Evolutionary conservation across 208 protist species (phyloP), one percentile per base, ranked within the genome.

Genomic region (Wallacemonas rigidus): DNA sequence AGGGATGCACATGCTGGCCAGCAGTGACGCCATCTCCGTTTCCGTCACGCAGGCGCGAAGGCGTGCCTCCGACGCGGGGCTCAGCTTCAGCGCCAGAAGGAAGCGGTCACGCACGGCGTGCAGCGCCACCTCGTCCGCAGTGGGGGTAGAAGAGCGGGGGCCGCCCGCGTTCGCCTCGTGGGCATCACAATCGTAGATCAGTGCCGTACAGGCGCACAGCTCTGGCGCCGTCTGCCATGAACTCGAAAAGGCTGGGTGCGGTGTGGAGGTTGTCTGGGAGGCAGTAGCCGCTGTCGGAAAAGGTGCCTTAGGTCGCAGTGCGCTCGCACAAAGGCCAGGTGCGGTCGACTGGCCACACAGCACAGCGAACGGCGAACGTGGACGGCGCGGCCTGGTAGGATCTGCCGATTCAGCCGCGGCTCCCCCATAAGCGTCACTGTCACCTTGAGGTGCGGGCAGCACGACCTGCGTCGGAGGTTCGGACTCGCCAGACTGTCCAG

Each of bases 361-460:
- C 14, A 92, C 80, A 0, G 89, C 79, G 53, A 87, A 95, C 2
- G 87, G 81, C 2, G 89, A 95, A n/a, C 89, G 89, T 64, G 55
- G 61, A 1, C 47, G 41, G 15, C 70, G 79, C 15, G 0, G 75
- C 60, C 44, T 57, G 26, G 57, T 69, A 69, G 48, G 67, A 15
- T 11, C 39, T 17, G 48, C 14, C 15, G 12, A 17, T 1, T 17
- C 47, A 9, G 26, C 26, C 11, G 41, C 11, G 9, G 58, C 26
- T 55, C 48, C 47, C 2, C 54, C 51, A 50, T 26, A 26, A 26
- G 26, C 26, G 26, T 26, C 26, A 26, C 26, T 0, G 26, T 26
- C 26, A 26, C 26, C 26, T 26, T 26, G 26, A 26, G 26, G 26
- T 26, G 26, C 26, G 26, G 26, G 26, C 26, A 26, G 26, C 26